Conservation (phyloP, 768 basidiomycete species). For the Holtermannia corniformis region DNA sequence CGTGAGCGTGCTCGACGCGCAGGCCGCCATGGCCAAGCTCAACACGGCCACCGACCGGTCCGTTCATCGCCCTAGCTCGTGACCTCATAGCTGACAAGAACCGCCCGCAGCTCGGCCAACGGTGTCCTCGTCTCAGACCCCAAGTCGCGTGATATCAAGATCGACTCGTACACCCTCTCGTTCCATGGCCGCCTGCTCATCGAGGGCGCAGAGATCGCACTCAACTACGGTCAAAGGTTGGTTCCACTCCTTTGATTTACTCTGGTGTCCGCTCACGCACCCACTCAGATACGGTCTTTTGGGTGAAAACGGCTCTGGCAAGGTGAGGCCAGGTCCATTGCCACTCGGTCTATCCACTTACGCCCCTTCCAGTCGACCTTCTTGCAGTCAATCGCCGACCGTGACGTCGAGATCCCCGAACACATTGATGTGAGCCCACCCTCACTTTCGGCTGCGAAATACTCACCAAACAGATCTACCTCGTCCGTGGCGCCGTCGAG, state of each 20-base stretch:
- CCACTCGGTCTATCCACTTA: background rate
- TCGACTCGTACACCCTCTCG: constrained; percentile 86
- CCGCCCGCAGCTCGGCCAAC: constrained; percentile 61
- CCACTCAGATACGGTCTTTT: constrained; percentile 72
- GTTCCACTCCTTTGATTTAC: background rate
- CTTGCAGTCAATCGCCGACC: constrained; percentile 87
- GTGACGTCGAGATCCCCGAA: constrained; percentile 84
- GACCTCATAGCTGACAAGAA: background rate
- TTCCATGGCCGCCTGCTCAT: constrained; percentile 81
- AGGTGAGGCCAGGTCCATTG: constrained; percentile 49
- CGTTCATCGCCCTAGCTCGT: constrained; percentile 25
- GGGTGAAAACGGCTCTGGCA: constrained; percentile 98
- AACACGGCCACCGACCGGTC: constrained; percentile 83
- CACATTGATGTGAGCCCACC: constrained; percentile 63
- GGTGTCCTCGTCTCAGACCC: constrained; percentile 88
- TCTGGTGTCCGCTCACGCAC: no score
- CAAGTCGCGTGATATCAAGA: constrained; percentile 93
- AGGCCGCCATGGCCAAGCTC: constrained; percentile 69
- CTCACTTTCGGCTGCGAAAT: background rate
- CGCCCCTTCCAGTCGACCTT: constrained; percentile 67
- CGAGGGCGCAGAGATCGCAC: constrained; percentile 43
- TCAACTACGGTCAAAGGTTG: constrained; percentile 42
- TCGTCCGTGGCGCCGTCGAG: constrained; percentile 90
- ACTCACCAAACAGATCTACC: constrained; percentile 58
- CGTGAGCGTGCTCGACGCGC: constrained; percentile 42